A percentile compares a stretch with the other conserved stretches of the same genome.
These are phyloP conservation scores for Lentinula novae-zelandiae DNA, from an alignment of 1,284 basidiomycete genomes.

Conservation along the genomic window DNA sequence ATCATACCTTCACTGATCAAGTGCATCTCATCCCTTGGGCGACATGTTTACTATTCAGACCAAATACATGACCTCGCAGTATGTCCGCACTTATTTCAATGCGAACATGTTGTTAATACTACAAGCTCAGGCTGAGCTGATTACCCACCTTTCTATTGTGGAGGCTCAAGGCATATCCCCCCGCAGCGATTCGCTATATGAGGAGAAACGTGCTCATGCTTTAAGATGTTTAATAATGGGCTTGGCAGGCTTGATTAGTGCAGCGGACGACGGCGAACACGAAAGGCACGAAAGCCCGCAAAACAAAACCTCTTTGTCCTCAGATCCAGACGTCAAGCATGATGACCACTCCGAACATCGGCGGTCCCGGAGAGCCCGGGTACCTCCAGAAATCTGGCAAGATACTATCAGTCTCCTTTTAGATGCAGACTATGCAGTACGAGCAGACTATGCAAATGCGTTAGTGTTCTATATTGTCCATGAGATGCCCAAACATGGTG, in stretches of 20 bases:
- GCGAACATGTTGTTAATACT: not conserved
- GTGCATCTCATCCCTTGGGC: constrained; percentile 81
- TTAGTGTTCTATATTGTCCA: constrained; percentile 70
- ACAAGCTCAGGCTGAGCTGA: constrained; percentile 61
- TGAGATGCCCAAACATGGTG: constrained; percentile 67
- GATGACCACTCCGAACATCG: constrained; percentile 24
- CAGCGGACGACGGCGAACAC: constrained; percentile 53
- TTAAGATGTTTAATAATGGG: constrained; percentile 74
- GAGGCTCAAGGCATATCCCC: constrained; percentile 59
- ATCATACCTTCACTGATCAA: constrained; percentile 72
- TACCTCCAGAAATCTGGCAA: constrained; percentile 84
- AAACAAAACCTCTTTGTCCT: not conserved
- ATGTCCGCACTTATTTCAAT: constrained; percentile 18
- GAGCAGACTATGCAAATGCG: constrained; percentile 73
- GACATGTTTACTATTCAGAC: constrained; percentile 94
- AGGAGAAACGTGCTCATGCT: constrained; percentile 58
- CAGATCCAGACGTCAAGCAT: constrained; percentile 18
- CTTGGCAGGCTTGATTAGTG: constrained; percentile 67
- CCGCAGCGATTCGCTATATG: constrained; percentile 40
- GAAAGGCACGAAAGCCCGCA: not conserved
- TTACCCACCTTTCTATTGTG: constrained; percentile 69
- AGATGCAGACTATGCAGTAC: constrained; percentile 69
- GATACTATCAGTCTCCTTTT: constrained; percentile 83
- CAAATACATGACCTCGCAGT: constrained; percentile 91
- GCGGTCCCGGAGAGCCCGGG: constrained; percentile 60